Percentiles rank a stretch among this genome's conserved stretches.
phyloP scores from a whole-genome alignment of 805 yeast genomes.

The Lipomyces chichibuensis region DNA sequence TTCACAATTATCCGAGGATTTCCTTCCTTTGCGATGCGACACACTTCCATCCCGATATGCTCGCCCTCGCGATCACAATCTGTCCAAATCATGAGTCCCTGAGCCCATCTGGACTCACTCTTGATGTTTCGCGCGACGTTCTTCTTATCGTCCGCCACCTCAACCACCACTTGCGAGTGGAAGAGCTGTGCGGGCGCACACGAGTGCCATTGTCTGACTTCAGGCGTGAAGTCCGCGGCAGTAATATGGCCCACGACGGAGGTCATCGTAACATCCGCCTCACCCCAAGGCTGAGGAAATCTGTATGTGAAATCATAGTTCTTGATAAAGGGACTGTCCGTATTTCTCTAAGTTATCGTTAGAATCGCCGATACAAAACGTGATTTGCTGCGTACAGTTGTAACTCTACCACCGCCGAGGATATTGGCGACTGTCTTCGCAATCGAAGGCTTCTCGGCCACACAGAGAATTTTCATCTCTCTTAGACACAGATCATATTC shows the following conservation, averaged over 20 bases:
- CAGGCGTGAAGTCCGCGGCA: conserved; percentile 63
- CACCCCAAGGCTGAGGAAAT: conserved; percentile 62
- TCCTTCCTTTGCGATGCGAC: conserved; percentile 62
- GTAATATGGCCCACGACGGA: conserved; percentile 87
- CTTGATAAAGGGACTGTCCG: conserved; percentile 64
- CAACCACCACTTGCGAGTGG: conserved; percentile 51
- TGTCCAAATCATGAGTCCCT: conserved; percentile 88
- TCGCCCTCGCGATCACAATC: conserved; percentile 99
- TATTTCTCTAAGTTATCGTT: conserved; percentile 43
- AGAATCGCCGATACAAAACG: not conserved
- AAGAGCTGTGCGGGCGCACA: conserved; percentile 43
- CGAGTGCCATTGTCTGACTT: conserved; percentile 64
- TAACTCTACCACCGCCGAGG: conserved; percentile 70
- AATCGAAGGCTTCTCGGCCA: conserved; percentile 96
- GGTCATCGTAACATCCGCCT: conserved; percentile 84
- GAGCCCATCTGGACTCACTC: conserved; percentile 62
- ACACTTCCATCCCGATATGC: conserved; percentile 83
- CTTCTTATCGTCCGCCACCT: conserved; percentile 43
- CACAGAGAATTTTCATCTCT: conserved; percentile 78
- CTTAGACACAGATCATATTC: not conserved
- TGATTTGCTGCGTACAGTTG: conserved; percentile 38
- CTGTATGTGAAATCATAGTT: conserved; percentile 77
- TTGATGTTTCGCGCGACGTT: conserved; percentile 68
- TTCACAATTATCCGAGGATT: conserved; percentile 56
- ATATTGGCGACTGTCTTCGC: conserved; percentile 79